A percentile compares a stretch with the other conserved stretches of the same genome.
These are phyloP conservation scores for Suhomyces vadensis DNA, from an alignment of 805 yeast genomes.

Conservation along the genomic window DNA sequence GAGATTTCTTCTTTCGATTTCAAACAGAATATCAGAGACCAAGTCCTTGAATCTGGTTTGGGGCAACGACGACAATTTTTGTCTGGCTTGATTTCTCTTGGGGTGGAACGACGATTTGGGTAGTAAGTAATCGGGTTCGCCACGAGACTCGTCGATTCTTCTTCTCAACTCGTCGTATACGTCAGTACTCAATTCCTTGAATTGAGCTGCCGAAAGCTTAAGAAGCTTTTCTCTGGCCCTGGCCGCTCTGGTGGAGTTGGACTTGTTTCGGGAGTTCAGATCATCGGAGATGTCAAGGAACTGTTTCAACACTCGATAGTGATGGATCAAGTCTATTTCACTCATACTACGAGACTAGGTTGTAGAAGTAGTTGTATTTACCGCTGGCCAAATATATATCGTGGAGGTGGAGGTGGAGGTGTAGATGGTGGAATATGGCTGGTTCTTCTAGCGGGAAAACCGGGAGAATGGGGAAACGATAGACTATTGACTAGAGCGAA, in stretches of 20 bases:
- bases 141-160: slow-evolving; percentile 60
- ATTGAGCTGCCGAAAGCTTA: slow-evolving; percentile 79
- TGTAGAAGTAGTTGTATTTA: neutral
- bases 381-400: neutral
- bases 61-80: slow-evolving; percentile 83
- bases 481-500: neutral
- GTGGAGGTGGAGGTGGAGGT: neutral
- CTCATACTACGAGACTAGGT: slow-evolving; percentile 4
- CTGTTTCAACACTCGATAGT: slow-evolving; percentile 51
- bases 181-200: slow-evolving; percentile 88
- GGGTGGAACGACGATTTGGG: slow-evolving; percentile 82
- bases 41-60: slow-evolving; percentile 82
- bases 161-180: slow-evolving; percentile 91
- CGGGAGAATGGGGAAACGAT: too few species aligned
- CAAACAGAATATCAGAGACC: slow-evolving; percentile 84
- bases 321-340: slow-evolving; percentile 39
- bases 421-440: neutral
- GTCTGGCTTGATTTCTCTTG: slow-evolving; percentile 92
- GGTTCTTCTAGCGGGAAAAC: too few species aligned
- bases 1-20: slow-evolving; percentile 75
- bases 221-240: slow-evolving; percentile 84
- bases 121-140: slow-evolving; percentile 61
- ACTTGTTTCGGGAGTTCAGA: slow-evolving; percentile 35
- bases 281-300: slow-evolving; percentile 54
- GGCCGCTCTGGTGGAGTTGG: slow-evolving; percentile 60